Base-by-base conservation (phyloP, 2,329 filamentous ascomycete species). In the Colletotrichum sp. region DNA sequence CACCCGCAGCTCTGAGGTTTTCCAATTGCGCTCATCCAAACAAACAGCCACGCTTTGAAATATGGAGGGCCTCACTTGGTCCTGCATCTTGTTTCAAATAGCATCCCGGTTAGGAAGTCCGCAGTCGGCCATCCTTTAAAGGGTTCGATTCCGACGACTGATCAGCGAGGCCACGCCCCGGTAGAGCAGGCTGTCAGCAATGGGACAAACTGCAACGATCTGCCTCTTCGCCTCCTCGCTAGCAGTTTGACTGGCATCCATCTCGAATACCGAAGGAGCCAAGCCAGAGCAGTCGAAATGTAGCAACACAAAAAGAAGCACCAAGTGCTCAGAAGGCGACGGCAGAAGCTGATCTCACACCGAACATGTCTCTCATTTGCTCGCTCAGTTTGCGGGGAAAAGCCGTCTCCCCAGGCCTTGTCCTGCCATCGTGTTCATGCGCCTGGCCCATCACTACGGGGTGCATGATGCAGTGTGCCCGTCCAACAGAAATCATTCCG, bases 381-480 rank as follows among this genome's bases (percentile, higher is more conserved):
- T 55, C 28, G 30, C 26, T 57, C 26, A 9, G 26, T 74, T 65
- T 61, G 73, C 64, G 65, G 71, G 43, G 64, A 32, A 72, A 72
- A 21, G 24, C 21, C 24, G 21, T 55, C 39, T 36, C 59, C 34
- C 70, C 24, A 32, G 57, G 13, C 28, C 21, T 39, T 21, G 74
- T 65, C 59, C 34, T 76, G 39, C 43, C 26, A 60, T 68, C 21
- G 43, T 63, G 70, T 55, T 21, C 70, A 43, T 63, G 68, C 61
- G 30, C 55, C 52, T 26, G 36, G 39, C 36, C 21, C 36, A 63
- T 75, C 73, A 64, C 43, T 36, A 73, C 64, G 73, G 73, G 64
- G 70, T 69, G 73, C 69, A 48, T 68, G 26, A 64, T 73, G 69
- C 73, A 72, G 64, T 48, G 39, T 73, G 57, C 39, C 18, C 43